Base-by-base conservation (phyloP, 2,329 filamentous ascomycete species). In the Trichoderma atrobrunneum region DNA sequence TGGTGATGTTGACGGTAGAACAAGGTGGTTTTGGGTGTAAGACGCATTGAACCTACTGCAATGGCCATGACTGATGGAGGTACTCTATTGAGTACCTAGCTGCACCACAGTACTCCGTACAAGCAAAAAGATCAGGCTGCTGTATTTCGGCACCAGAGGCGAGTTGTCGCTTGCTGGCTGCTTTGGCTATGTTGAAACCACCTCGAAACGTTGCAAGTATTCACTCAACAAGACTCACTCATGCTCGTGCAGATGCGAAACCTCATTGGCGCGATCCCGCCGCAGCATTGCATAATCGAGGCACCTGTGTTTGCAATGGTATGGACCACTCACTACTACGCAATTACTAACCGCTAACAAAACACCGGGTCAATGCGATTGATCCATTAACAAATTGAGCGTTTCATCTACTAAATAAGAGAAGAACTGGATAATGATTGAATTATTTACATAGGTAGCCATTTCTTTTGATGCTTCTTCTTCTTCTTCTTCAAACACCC, bases 251-350 rank as follows among this genome's bases (percentile, higher is more conserved):
- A 54, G 39, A 30, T 7, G 18, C 24, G 28, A 24, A 30, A 16
- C 26, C 66, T 34, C 28, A 69, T 69, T 69, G 66, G 66, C 56
- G 56, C 66, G 32, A 69, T 69, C 26, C 21, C 16, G 66, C 56
- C 36, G 36, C 21, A 32, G 30, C 56, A 69, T 69, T 69, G 66
- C 66, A 60, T 69, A 69, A 69, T 60, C 66, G 56, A 60, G 66
- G 66, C 26, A 51, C 21, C 34, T 43, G 26, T n/a, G 39, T n/a
- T 39, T 39, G 8, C 34, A 36, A 36, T 36, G 34, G 34, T 36
- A 3, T 43, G 39, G 39, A 43, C 39, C 39, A 43, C 39, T 43
- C 39, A n/a, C 7, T 43, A n/a, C 39, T 5, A 10, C 39, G 0
- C 0, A 43, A 43, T 43, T 43, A 43, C 39, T 54, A 54, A 54